Evolutionary conservation across 2,329 filamentous ascomycete species (phyloP), one percentile per base, ranked within the genome.

Genomic region (Raffaelea deltoideospora): DNA sequence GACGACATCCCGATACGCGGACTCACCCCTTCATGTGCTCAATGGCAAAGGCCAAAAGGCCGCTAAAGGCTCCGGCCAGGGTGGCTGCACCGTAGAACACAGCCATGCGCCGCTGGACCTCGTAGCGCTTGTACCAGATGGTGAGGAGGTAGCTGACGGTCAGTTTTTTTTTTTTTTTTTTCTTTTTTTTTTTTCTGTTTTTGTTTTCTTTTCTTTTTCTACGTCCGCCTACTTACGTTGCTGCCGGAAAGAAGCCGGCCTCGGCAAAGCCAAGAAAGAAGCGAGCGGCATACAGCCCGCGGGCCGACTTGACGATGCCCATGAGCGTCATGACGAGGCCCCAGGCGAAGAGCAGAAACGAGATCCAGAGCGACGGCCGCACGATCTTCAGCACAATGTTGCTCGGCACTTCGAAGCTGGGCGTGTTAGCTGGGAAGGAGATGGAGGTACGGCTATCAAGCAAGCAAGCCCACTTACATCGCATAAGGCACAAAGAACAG

Each of bases 171-270:
- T 26, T 26, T 13, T 13, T 26, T 26, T 26, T 13, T 13, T 13
- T 8, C 13, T 8, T 8, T 8, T 13, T 26, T 26, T 13, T 8
- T 26, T 26, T 13, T 13, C 13, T 26, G 8, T 13, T 13, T n/a
- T 26, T 8, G 13, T 8, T 13, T 26, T 26, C 23, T 8, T 26
- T 26, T 13, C 23, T 26, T 26, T 26, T 13, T 13, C 23, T 8
- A 26, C 13, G 13, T 13, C 8, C 23, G 23, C 13, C 13, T 26
- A 26, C 23, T 26, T 26, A 26, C 23, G 23, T 33, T 0, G 61
- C 63, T 0, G 63, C 63, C 0, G 65, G 64, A 34, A 68, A 68
- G 43, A 64, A 69, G 0, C 64, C 65, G 0, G 69, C 67, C 43
- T 71, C 67, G n/a, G 52, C 52, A 14, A 64, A 56, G 5, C 62